Evolutionary conservation across 768 basidiomycete species (phyloP), one percentile per base, ranked within the genome.

Genomic region (Suillus variegatus): DNA sequence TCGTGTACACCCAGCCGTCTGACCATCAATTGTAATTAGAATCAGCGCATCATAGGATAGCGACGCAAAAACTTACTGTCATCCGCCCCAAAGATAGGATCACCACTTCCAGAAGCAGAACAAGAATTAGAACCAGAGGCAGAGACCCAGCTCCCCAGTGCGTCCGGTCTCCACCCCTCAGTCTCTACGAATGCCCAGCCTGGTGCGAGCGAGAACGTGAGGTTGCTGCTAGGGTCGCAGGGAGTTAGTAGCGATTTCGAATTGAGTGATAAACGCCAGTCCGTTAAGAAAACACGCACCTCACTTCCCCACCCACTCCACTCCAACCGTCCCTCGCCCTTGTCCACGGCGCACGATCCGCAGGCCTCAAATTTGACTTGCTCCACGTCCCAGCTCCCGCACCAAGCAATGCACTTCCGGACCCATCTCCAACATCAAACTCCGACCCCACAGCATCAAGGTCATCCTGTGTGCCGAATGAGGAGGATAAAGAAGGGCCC

Each of bases 1-100:
- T 90, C 9, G 89, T 89, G 70, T 94, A 94, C 16, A 91, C 85
- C 92, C 93, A 94, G 4, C 91, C 93, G 70, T 86, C 91, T 88
- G 61, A 32, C 36, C 28, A 36, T 54, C 3, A 7, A 6, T n/a
- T 9, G 25, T 60, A 41, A 18, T 38, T 13, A 49, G 40, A 3
- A 32, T 51, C 49, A 14, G 28, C 6, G n/a, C 70, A 69, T 57
- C 40, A 73, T 74, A 74, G 6, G 6, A 54, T 32, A 32, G 28
- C 6, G 12, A 12, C 20, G 1, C 18, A 35, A 1, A 13, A 54
- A 52, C 72, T 9, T 22, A 73, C 77, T 71, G 63, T 74, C 66
- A 6, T 78, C 76, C 3, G 74, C 73, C 3, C 71, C 74, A 18
- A 2, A 60, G 10, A 43, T 18, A 28, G 68, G 44, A 13, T 66